Percentiles rank a stretch among this genome's conserved stretches.
These are phyloP conservation scores for Monosporozyma yasuniensis DNA, from an alignment of 805 yeast genomes.

Conservation along the genomic window DNA sequence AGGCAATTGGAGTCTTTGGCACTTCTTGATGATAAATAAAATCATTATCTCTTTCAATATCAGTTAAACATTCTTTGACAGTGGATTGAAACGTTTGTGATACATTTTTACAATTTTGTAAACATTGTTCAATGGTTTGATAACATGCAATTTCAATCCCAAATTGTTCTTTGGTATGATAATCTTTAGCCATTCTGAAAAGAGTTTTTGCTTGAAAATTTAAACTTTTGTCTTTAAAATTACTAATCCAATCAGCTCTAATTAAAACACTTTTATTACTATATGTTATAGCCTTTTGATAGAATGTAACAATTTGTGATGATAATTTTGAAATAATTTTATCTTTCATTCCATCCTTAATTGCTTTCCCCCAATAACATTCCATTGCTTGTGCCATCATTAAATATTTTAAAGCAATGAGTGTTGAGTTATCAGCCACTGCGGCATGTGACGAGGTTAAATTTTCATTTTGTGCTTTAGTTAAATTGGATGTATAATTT, in stretches of 20 bases:
- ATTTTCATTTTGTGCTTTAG: conserved; percentile 5
- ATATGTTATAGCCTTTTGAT: conserved; percentile 37
- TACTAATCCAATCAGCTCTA: conserved; percentile 58
- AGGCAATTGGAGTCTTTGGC: conserved; percentile 41
- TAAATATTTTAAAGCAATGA: conserved; percentile 42
- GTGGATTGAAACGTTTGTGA: conserved; percentile 34
- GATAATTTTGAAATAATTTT: conserved; percentile 57
- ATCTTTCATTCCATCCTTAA: conserved; percentile 34
- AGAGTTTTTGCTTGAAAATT: conserved; percentile 70
- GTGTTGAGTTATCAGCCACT: conserved; percentile 38
- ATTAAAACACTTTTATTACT: conserved; percentile 42
- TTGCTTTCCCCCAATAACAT: conserved; percentile 69
- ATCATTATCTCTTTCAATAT: conserved; percentile 73
- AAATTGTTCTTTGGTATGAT: conserved; percentile 32
- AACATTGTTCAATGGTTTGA: neutral
- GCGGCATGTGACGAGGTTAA: conserved; percentile 5
- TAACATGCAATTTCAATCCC: conserved; percentile 53
- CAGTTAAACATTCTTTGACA: conserved; percentile 37
- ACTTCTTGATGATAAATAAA: conserved; percentile 62
- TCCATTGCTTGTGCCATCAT: conserved; percentile 86
- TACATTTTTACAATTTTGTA: conserved; percentile 21
- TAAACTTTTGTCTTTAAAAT: conserved; percentile 44
- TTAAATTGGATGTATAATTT: conserved; percentile 6
- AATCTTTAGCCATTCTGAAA: conserved; percentile 47
- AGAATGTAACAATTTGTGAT: conserved; percentile 50